Conservation (phyloP, 257 asterid species). For the Fraxinus anomala region DNA sequence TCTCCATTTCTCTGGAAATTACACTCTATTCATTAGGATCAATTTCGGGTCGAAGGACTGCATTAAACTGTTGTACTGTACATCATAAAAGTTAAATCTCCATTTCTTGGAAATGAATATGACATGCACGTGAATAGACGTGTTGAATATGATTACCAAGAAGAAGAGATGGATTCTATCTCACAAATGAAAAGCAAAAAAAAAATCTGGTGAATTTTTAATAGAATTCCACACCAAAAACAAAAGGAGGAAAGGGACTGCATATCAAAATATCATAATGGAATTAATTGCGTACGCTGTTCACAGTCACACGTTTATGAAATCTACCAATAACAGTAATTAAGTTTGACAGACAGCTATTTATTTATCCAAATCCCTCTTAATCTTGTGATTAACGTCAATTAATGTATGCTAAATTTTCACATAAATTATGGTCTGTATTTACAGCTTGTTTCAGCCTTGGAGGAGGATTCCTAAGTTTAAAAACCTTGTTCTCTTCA, state of each 20-base stretch:
- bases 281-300: not conserved
- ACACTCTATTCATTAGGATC: no score
- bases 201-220: not conserved
- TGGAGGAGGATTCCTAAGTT: not conserved
- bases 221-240: not conserved
- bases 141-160: no score
- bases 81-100: no score
- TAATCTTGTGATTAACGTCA: not conserved
- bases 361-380: not conserved
- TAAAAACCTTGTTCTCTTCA: not conserved
- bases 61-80: no score
- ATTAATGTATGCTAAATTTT: not conserved
- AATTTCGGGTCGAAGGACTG: no score
- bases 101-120: not conserved
- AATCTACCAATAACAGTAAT: not conserved
- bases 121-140: no score
- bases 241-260: not conserved
- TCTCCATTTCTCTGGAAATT: no score
- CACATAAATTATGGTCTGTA: not conserved
- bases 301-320: not conserved
- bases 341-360: not conserved
- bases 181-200: not conserved
- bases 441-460: not conserved
- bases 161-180: no score
- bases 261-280: not conserved